A percentile compares a stretch with the other conserved stretches of the same genome.
Evolutionary conservation across 768 basidiomycete species (phyloP).

Genomic region (Psilocybe cyanescens): DNA sequence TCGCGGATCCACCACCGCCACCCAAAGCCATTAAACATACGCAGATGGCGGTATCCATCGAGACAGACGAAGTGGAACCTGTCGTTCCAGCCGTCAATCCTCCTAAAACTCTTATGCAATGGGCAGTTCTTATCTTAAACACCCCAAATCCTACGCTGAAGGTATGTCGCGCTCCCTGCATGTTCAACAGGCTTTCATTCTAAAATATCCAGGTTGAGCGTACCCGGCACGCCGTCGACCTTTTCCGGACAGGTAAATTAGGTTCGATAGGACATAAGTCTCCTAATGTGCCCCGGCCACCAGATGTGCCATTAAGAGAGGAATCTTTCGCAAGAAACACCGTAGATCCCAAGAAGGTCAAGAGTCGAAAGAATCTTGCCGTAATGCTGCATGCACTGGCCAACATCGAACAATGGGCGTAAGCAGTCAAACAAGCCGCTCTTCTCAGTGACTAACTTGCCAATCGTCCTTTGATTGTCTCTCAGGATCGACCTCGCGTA

Average conservation of each 20-base stretch:
- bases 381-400: conserved; percentile 84
- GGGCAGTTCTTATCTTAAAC: conserved; percentile 79
- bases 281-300: conserved; percentile 51
- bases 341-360: conserved; percentile 62
- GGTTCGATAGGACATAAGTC: conserved; percentile 66
- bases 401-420: conserved; percentile 91
- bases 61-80: conserved; percentile 38
- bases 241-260: conserved; percentile 72
- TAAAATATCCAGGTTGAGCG: conserved; percentile 54
- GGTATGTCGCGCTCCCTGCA: conserved; percentile 28
- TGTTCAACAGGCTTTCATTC: neutral
- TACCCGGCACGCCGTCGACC: conserved; percentile 69
- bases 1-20: conserved; percentile 66
- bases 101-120: conserved; percentile 75
- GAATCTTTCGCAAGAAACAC: conserved; percentile 51
- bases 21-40: conserved; percentile 15
- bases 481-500: conserved; percentile 74
- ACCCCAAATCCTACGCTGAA: conserved; percentile 73
- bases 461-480: neutral
- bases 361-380: conserved; percentile 63
- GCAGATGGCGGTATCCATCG: conserved; percentile 1
- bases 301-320: conserved; percentile 68
- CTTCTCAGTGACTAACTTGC: neutral
- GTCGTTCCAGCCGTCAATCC: conserved; percentile 51
- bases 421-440: conserved; percentile 35